Base-by-base conservation (phyloP, 148 eudicot species). In the Persicaria tinctoria region DNA sequence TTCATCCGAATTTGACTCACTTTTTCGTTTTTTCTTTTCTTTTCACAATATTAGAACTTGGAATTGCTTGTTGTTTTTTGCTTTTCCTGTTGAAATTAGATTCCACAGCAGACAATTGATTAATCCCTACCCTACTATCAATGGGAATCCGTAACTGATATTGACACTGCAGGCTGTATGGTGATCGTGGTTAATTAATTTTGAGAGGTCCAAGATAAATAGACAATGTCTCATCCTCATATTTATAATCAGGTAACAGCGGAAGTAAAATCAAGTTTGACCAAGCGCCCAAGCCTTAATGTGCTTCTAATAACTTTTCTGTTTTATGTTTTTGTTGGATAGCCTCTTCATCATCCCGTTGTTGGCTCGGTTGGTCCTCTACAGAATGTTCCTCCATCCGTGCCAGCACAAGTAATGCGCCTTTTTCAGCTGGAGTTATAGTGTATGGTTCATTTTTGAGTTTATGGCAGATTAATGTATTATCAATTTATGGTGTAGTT, bases 381-480 rank as follows among this genome's bases (percentile, higher is more conserved):
- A 46, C 97, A 80, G 78, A 86, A 76, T 79, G 80, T 85, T 86
- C 87, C 83, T 79, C 96, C 92, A 3, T 82, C 90, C 9, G 82
- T 90, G 87, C 78, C 92, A n/a, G 41, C 41, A 32, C 78, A 83
- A 73, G 98, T 95, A 80, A 78, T 79, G 75, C 48, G 7, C 11
- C 72, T n/a, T n/a, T n/a, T 45, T 69, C 41, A 38, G 12, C 16
- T 71, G 55, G 10, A 70, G 17, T 48, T 17, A 46, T 10, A 6
- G 53, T n/a, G 38, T 16, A 59, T 9, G 17, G 50, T 16, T 51
- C 50, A 32, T 8, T 74, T 46, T 48, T 49, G 70, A 74, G 16
- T 32, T 9, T 53, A 10, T 53, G 57, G 47, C 3, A 8, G 41
- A 46, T 16, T 41, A 41, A 50, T 50, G n/a, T 49, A 54, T 45